Conservation (phyloP, 2,329 filamentous ascomycete species). For the Fusarium metavorans region DNA sequence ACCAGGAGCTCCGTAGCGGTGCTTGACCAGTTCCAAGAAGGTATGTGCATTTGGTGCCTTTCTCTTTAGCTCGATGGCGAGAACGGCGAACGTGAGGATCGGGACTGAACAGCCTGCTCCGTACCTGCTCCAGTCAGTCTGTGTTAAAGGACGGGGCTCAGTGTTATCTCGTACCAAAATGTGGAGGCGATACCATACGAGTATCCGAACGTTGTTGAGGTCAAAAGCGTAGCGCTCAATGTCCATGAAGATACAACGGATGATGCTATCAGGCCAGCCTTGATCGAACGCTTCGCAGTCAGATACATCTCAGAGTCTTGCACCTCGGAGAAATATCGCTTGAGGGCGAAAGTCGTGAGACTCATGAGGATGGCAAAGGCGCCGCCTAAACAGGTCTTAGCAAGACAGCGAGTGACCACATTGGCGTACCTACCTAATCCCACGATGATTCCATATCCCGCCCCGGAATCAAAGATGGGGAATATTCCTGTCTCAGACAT, state of each 20-base stretch:
- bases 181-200: not conserved
- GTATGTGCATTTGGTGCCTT: not conserved
- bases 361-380: not conserved
- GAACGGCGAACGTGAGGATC: not conserved
- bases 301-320: not conserved
- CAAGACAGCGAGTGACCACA: fast-evolving
- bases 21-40: not conserved
- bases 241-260: not conserved
- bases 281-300: not conserved
- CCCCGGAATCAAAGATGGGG: not conserved
- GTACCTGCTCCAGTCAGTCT: not conserved
- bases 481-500: not conserved
- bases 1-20: not conserved
- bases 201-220: not conserved
- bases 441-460: not conserved
- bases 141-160: too few species aligned
- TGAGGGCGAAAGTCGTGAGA: not conserved
- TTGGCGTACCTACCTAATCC: not conserved
- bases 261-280: not conserved
- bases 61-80: not conserved
- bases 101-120: not conserved
- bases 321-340: not conserved
- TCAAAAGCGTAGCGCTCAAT: not conserved
- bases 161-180: not conserved
- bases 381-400: not conserved